phyloP scores from a whole-genome alignment of 345 rosid genomes.

The Hevea brasiliensis region DNA sequence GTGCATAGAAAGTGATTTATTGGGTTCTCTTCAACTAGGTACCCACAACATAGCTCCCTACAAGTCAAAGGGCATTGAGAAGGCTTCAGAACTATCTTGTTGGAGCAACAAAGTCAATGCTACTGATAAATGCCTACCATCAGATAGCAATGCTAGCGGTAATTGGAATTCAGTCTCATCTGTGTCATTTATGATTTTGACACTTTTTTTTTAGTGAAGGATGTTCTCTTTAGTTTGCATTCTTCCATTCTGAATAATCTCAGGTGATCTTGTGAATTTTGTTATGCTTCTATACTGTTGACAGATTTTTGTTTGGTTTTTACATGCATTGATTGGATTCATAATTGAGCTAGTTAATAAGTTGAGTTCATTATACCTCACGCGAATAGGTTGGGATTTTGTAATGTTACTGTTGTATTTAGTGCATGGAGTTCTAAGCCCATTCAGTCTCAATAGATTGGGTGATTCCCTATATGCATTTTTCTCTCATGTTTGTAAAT shows the following conservation, averaged over 20 bases:
- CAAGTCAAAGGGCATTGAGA: conserved; percentile 73
- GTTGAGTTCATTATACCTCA: too few relatives aligned
- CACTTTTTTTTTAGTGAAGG: not conserved
- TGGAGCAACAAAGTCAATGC: conserved; percentile 46
- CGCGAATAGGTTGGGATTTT: too few relatives aligned
- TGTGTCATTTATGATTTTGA: not conserved
- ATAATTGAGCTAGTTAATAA: not conserved
- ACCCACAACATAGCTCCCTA: conserved; percentile 76
- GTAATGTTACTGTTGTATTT: too few relatives aligned
- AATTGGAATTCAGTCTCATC: not conserved
- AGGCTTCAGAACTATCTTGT: conserved; percentile 49
- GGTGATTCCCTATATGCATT: not conserved
- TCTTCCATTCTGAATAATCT: not conserved
- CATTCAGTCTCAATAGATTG: not conserved
- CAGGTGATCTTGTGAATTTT: too few relatives aligned
- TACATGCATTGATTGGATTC: not conserved
- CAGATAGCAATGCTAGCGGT: conserved; percentile 47
- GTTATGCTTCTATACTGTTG: not conserved
- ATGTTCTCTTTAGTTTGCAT: not conserved
- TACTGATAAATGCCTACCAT: conserved; percentile 33
- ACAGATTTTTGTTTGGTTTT: not conserved
- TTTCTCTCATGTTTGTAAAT: not conserved
- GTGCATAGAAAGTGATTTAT: conserved; percentile 83
- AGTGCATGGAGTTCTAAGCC: not conserved
- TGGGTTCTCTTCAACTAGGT: conserved; percentile 59